A percentile compares a stretch with the other conserved stretches of the same genome.
These are phyloP conservation scores for Corymbia maculata DNA, from an alignment of 345 rosid species.

Conservation along the genomic window DNA sequence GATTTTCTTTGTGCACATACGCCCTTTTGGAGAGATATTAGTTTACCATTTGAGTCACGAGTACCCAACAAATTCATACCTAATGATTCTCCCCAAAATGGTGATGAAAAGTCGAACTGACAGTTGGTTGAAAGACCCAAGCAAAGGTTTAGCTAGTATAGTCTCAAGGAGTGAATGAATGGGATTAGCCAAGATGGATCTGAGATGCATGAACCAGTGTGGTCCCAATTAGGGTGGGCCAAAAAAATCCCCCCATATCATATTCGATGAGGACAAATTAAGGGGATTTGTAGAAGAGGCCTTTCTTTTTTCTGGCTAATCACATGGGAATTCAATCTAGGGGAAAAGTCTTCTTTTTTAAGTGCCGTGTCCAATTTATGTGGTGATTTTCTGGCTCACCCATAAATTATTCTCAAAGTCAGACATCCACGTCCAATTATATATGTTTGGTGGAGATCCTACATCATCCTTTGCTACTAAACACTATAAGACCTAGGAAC, in stretches of 20 bases:
- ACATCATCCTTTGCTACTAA: background rate
- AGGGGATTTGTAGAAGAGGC: background rate
- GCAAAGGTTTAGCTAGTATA: background rate
- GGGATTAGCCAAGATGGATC: background rate
- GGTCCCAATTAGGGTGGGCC: background rate
- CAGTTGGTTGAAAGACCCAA: background rate
- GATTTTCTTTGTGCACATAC: too few species aligned
- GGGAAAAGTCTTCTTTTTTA: background rate
- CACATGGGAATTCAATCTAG: background rate
- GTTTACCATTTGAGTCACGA: background rate
- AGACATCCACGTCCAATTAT: background rate
- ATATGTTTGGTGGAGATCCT: background rate
- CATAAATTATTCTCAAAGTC: background rate
- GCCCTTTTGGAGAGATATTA: background rate
- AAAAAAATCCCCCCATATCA: background rate
- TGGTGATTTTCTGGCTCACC: background rate
- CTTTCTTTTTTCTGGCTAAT: background rate
- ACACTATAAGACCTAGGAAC: background rate
- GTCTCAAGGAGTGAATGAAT: background rate
- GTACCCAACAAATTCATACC: background rate
- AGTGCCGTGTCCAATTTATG: background rate
- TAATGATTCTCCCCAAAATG: background rate
- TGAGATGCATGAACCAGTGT: background rate
- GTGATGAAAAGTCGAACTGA: background rate
- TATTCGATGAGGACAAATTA: background rate